phyloP scores from a whole-genome alignment of 1,139 yeast species.

The Diutina mesorugosa region DNA sequence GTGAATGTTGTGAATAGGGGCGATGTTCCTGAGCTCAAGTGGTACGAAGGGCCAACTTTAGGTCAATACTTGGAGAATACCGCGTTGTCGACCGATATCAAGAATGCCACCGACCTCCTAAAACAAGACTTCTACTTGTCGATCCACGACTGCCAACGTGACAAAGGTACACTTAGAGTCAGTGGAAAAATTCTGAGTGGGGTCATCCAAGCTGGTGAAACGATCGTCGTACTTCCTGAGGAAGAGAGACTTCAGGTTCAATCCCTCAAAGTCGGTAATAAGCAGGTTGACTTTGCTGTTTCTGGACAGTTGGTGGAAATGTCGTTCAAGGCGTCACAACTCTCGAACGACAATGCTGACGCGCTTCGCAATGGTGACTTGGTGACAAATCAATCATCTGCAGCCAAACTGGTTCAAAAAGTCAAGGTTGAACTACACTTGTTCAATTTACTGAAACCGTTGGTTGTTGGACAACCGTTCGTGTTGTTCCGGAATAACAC shows the following conservation, averaged over 20 bases:
- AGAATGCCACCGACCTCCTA: slow-evolving; percentile 8
- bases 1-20: slow-evolving; percentile 50
- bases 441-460: slow-evolving; percentile 62
- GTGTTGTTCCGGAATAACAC: slow-evolving; percentile 73
- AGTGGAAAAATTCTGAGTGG: slow-evolving; percentile 73
- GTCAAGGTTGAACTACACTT: slow-evolving; percentile 49
- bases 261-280: slow-evolving; percentile 15
- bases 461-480: slow-evolving; percentile 74
- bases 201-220: slow-evolving; percentile 63
- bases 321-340: slow-evolving; percentile 33
- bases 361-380: slow-evolving; percentile 56
- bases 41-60: slow-evolving; percentile 63
- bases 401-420: slow-evolving; percentile 32
- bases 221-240: slow-evolving; percentile 47
- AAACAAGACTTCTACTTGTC: slow-evolving; percentile 34
- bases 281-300: slow-evolving; percentile 32
- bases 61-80: slow-evolving; percentile 39
- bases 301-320: slow-evolving; percentile 63
- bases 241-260: slow-evolving; percentile 22
- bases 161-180: slow-evolving; percentile 32
- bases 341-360: slow-evolving; percentile 37
- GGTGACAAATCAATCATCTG: slow-evolving; percentile 35
- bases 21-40: slow-evolving; percentile 21
- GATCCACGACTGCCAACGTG: slow-evolving; percentile 33
- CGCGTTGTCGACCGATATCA: slow-evolving; percentile 2